Conservation (phyloP, 1,139 yeast species). For the Tardiomyces digboiensis region DNA sequence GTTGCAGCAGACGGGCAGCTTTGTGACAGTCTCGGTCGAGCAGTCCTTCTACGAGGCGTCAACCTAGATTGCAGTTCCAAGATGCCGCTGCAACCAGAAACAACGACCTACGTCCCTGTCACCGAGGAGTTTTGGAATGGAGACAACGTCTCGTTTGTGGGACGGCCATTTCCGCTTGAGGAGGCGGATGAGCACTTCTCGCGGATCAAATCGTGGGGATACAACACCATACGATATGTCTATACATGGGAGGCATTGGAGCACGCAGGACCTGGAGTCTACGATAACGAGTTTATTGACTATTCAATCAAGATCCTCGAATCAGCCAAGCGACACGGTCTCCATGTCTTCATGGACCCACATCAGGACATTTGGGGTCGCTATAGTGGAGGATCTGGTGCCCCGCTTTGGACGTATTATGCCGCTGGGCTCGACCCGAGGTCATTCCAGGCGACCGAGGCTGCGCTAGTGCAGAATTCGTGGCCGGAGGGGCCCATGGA, state of each 20-base stretch:
- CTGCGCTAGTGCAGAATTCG: conserved; percentile 33
- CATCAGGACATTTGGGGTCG: conserved; percentile 97
- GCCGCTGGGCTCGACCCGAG: conserved; percentile 87
- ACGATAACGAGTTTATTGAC: conserved; percentile 69
- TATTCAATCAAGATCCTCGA: conserved; percentile 55
- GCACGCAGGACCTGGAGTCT: conserved; percentile 76
- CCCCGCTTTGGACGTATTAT: conserved; percentile 91
- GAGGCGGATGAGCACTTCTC: conserved; percentile 59
- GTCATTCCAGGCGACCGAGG: conserved; percentile 56
- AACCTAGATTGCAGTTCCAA: conserved; percentile 72
- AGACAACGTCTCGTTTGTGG: conserved; percentile 66
- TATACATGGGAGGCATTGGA: conserved; percentile 91
- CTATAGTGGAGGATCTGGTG: conserved; percentile 90
- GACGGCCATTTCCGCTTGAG: conserved; percentile 53
- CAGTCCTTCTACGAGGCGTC: conserved; percentile 61
- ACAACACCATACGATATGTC: conserved; percentile 61
- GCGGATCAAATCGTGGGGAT: conserved; percentile 72
- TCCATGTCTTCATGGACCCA: conserved; percentile 76
- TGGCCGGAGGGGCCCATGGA: conserved; percentile 28
- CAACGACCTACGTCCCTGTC: conserved; percentile 14
- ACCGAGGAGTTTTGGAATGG: conserved; percentile 33
- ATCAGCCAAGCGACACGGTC: conserved; percentile 50
- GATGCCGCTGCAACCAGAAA: conserved; percentile 48
- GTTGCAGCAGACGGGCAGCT: conserved; percentile 23
- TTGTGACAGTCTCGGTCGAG: conserved; percentile 48